Percentiles rank a stretch among this genome's conserved stretches.
Evolutionary conservation across 345 rosid species (phyloP).

Genomic region (Cardamine occulta): DNA sequence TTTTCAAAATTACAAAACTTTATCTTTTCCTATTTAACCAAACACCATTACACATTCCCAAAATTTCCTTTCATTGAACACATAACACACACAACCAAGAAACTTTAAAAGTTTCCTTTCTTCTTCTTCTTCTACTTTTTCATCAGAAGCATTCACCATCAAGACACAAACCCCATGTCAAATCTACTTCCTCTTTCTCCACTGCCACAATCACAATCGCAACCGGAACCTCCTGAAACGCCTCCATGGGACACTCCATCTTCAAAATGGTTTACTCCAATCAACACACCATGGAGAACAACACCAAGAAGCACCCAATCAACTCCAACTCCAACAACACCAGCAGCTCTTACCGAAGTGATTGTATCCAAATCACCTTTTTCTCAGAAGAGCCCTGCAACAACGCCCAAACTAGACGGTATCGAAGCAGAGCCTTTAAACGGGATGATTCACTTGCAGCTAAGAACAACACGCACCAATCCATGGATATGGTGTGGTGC

Average conservation of each 20-base stretch:
- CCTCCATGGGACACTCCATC: conserved; percentile 47
- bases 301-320: conserved; percentile 41
- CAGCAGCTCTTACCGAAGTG: conserved; percentile 47
- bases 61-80: conserved; percentile 45
- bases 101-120: conserved; percentile 15
- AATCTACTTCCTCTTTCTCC: conserved; percentile 42
- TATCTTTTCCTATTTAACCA: conserved; percentile 46
- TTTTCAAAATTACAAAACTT: conserved; percentile 42
- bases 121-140: conserved; percentile 18
- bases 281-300: conserved; percentile 45
- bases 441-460: conserved; percentile 43
- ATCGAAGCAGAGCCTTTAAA: conserved; percentile 36
- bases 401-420: conserved; percentile 33
- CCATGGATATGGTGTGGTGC: conserved; percentile 77
- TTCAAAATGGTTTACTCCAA: conserved; percentile 44
- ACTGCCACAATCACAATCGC: conserved; percentile 32
- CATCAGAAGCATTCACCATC: conserved; percentile 4
- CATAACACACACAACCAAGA: conserved; percentile 25
- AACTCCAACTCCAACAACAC: conserved; percentile 37
- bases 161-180: conserved; percentile 42
- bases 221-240: conserved; percentile 39
- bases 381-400: conserved; percentile 33
- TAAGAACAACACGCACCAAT: conserved; percentile 57
- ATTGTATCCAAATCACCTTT: conserved; percentile 51
- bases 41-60: conserved; percentile 39